phyloP scores from a whole-genome alignment of 768 basidiomycete genomes.

The Amanita polypyramis region DNA sequence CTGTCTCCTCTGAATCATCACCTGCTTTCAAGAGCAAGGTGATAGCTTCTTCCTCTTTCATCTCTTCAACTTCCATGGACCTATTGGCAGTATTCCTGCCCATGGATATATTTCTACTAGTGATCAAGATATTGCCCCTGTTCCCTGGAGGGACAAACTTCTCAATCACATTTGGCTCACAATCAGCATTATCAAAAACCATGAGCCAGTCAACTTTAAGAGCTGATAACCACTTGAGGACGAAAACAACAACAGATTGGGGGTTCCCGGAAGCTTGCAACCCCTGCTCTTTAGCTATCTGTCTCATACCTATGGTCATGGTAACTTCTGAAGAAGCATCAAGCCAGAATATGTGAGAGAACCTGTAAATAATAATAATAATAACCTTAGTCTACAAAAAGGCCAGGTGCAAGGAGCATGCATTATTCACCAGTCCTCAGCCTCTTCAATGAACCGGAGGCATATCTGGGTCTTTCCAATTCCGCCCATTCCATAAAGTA shows the following conservation, averaged over 20 bases:
- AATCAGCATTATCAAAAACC: slow-evolving; percentile 14
- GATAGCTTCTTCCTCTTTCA: slow-evolving; percentile 13
- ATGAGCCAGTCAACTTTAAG: slow-evolving; percentile 11
- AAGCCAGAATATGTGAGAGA: slow-evolving; percentile 15
- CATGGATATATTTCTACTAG: slow-evolving; percentile 11
- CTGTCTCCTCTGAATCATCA: background rate
- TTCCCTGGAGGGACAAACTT: slow-evolving; percentile 12
- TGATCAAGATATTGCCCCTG: slow-evolving; percentile 13
- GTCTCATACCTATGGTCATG: background rate
- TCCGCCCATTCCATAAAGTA: slow-evolving; percentile 14
- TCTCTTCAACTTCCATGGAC: slow-evolving; percentile 8
- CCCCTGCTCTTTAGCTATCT: slow-evolving; percentile 7
- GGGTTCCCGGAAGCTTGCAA: background rate
- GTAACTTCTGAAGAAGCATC: slow-evolving; percentile 14
- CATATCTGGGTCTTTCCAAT: slow-evolving; percentile 6
- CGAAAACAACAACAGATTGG: background rate
- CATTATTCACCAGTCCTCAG: background rate
- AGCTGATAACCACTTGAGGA: slow-evolving; percentile 11
- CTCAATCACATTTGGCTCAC: slow-evolving; percentile 4
- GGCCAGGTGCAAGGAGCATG: background rate
- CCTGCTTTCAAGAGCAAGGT: slow-evolving; percentile 12
- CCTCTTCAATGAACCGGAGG: background rate
- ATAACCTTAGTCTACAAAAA: slow-evolving; percentile 4
- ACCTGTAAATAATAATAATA: too few species aligned
- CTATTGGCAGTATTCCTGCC: slow-evolving; percentile 3